A percentile compares a stretch with the other conserved stretches of the same genome.
Conservation (phyloP, 2,329 filamentous ascomycete species). For the Neophaeococcomyces aloes region DNA sequence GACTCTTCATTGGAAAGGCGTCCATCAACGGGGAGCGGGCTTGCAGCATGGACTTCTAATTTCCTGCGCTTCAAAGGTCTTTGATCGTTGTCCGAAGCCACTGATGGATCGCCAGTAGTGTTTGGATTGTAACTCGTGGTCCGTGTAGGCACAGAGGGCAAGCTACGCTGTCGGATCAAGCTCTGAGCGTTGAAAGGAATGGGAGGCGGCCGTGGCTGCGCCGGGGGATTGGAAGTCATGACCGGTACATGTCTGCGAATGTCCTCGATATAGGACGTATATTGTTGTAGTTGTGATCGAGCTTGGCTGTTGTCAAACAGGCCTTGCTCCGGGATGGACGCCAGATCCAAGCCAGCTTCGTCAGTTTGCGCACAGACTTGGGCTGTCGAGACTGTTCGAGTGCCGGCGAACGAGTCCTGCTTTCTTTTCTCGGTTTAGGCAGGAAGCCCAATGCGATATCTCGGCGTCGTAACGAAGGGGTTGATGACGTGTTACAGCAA, state of each 20-base stretch:
- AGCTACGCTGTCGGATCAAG: background rate
- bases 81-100: constrained; percentile 29
- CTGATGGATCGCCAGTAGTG: constrained; percentile 14
- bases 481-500: no score
- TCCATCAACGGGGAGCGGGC: background rate
- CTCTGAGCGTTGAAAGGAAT: constrained; percentile 6
- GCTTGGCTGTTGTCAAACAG: background rate
- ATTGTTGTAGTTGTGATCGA: background rate
- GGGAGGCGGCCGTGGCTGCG: constrained; percentile 21
- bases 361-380: background rate
- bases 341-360: background rate
- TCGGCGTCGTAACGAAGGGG: no score
- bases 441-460: no score
- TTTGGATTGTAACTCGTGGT: background rate
- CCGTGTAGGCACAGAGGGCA: background rate
- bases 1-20: no score
- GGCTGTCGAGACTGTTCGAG: no score
- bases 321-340: background rate
- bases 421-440: no score
- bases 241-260: constrained; percentile 19
- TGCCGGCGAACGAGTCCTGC: no score
- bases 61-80: constrained; percentile 32
- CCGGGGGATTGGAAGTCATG: constrained; percentile 22
- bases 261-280: constrained; percentile 5
- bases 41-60: constrained; percentile 11